Evolutionary conservation across 2,329 filamentous ascomycete genomes (phyloP), one percentile per base, ranked within the genome.

Genomic region (Graphilbum ipis-grandicollis): DNA sequence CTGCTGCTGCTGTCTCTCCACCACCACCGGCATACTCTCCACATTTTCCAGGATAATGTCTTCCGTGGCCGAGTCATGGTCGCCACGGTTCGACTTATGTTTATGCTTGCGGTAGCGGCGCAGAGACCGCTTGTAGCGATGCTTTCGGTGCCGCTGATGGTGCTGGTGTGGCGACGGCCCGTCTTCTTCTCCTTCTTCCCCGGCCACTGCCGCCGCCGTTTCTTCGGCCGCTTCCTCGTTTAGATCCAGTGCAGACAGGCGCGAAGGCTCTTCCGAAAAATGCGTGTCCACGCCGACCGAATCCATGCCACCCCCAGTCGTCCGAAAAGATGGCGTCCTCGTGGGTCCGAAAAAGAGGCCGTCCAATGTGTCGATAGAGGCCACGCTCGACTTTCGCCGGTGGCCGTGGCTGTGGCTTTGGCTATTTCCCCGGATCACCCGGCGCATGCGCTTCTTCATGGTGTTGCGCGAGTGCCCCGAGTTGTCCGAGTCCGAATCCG

Each of bases 371-470:
- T 82, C 78, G 41, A 71, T 70, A 17, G 48, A 51, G 4, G 68
- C 74, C 21, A 71, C 75, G 49, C 70, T 76, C 31, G 63, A 63
- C 48, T 71, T 79, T 3, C 74, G 79, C 54, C 77, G 23, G 31
- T 35, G 39, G 35, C 46, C 36, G 42, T 46, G 22, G 10, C 34
- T 40, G 32, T n/a, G n/a, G n/a, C n/a, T n/a, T n/a, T n/a, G n/a
- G n/a, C n/a, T n/a, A n/a, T n/a, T n/a, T n/a, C n/a, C n/a, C n/a
- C 42, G 34, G 43, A 46, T 49, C 48, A 82, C 70, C 37, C 72
- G 74, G 37, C 71, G 60, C 55, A 70, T 77, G 48, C 81, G 68
- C 41, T 69, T 68, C 49, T 74, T 78, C 2, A 72, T 69, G 0
- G 68, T 74, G n/a, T 44, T 47, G 17, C 43, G 44, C 3, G 52